Base-by-base conservation (phyloP, 2,329 filamentous ascomycete genomes). In the Aspergillus chevalieri region DNA sequence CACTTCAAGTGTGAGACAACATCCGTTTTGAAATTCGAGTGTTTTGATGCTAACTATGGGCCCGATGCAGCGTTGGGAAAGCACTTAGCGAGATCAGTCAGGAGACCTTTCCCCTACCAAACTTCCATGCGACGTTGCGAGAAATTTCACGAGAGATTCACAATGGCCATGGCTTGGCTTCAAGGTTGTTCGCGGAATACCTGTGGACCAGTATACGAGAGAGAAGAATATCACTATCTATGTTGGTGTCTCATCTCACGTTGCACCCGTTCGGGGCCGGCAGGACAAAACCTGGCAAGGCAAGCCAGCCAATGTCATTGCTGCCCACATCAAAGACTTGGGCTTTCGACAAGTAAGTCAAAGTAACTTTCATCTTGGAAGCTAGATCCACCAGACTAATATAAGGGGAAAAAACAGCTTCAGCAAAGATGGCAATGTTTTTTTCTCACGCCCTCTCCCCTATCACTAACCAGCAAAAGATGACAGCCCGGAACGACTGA, bases 281-380 rank as follows among this genome's bases (percentile, higher is more conserved):
- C 74, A 77, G 55, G 69, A 75, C 56, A 68, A 66, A 39, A 68
- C 69, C 17, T 55, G 52, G 7, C 17, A 49, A 6, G 52, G 45
- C 9, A 48, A 56, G 9, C 47, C 51, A 1, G 56, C 58, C 1
- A 78, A 80, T 46, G 76, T 81, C 0, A 76, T 82, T 4, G 64
- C 83, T 2, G 70, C 74, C 6, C 83, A 86, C 54, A 81, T 87
- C 65, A 86, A 82, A 60, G 83, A 87, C 56, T 68, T 86, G 78
- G 78, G 58, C 66, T 5, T 61, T 71, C 45, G 77, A 80, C 50
- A 65, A 67, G 73, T 76, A 65, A 45, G 64, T 53, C 7, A 15
- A 9, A 28, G 8, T 47, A 9, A 46, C 19, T 47, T 48, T 1
- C 66, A 10, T 6, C 1, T 22, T 17, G 28, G 14, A 3, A 5